A percentile compares a stretch with the other conserved stretches of the same genome.
Evolutionary conservation across 2,329 filamentous ascomycete species (phyloP).

Genomic region (Cadophora sp.): DNA sequence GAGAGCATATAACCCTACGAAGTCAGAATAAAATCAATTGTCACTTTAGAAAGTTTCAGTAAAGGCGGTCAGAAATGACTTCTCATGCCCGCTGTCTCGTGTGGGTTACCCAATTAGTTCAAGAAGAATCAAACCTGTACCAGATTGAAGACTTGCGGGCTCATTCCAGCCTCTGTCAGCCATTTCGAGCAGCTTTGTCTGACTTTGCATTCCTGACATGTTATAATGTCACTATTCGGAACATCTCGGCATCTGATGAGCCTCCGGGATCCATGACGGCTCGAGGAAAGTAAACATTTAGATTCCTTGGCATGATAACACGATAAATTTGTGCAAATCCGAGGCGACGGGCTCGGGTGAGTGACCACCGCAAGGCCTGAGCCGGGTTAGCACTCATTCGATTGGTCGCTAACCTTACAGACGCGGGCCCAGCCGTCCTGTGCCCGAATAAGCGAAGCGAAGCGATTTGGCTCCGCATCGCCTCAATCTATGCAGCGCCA

Average conservation of each 20-base stretch:
- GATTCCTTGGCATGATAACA: neutral
- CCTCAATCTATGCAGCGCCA: too few species aligned
- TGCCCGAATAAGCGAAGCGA: too few species aligned
- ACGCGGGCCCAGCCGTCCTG: too few species aligned
- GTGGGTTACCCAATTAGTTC: neutral
- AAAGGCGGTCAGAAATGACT: too few species aligned
- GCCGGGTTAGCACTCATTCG: too few species aligned
- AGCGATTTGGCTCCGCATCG: too few species aligned
- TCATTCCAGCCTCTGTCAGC: neutral
- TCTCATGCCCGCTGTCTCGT: neutral
- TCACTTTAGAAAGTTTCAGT: constrained; percentile 42
- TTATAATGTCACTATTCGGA: neutral
- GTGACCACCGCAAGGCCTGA: too few species aligned
- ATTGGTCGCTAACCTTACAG: too few species aligned
- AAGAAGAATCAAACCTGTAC: neutral
- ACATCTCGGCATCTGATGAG: constrained; percentile 2
- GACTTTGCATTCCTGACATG: neutral
- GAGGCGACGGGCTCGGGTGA: too few species aligned
- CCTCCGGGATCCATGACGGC: neutral
- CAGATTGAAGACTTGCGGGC: neutral
- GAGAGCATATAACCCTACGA: too few species aligned
- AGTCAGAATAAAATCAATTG: constrained; percentile 62
- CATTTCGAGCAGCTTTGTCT: neutral
- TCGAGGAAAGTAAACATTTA: neutral
- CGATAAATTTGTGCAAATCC: too few species aligned